Evolutionary conservation across 495 filamentous ascomycete species (phyloP), one percentile per base, ranked within the genome.

Genomic region (Xylaria curta): DNA sequence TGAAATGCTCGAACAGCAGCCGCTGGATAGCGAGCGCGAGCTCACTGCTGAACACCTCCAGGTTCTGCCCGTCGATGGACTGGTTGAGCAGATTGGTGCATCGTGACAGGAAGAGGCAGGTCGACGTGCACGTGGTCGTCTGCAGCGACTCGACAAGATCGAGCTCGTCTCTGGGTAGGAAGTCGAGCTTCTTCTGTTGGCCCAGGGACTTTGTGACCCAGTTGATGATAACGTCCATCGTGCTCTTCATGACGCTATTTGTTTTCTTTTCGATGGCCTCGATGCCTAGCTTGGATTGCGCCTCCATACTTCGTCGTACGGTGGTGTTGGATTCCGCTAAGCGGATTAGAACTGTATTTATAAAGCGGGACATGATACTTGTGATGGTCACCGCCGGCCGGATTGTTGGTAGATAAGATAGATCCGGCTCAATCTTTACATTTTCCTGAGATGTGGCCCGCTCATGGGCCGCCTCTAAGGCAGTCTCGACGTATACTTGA

Each of bases 401-500:
- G 46, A 98, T 85, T 31, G 89, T 87, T 44, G 89, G 87, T 47
- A 99, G 86, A 80, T 97, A 97, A 15, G 86, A 86, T 47, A 99
- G 86, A 81, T 98, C 96, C 3, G 97, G 97, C 76, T 98, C 97
- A 17, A 84, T 88, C 76, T 93, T 97, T 19, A 85, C 80, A 64
- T 85, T 87, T 77, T 97, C 93, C 76, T 96, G 93, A 4, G 91
- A 85, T 15, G 89, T 85, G 66, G 93, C 91, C 63, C 86, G 82
- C 76, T 97, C 94, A 60, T 91, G 85, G 51, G 92, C 92, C 68
- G 94, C 93, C 76, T 98, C 96, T 6, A 99, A 87, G 40, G 93
- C 93, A 3, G 97, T 95, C 76, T 99, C 97, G 38, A 99, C 85
- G 76, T 98, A 99, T 47, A 94, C 91, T 75, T 97, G 94, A 64